A percentile compares a stretch with the other conserved stretches of the same genome.
These are phyloP conservation scores for Fusarium verticillioides DNA, from an alignment of 2,329 filamentous ascomycete species.

Conservation along the genomic window DNA sequence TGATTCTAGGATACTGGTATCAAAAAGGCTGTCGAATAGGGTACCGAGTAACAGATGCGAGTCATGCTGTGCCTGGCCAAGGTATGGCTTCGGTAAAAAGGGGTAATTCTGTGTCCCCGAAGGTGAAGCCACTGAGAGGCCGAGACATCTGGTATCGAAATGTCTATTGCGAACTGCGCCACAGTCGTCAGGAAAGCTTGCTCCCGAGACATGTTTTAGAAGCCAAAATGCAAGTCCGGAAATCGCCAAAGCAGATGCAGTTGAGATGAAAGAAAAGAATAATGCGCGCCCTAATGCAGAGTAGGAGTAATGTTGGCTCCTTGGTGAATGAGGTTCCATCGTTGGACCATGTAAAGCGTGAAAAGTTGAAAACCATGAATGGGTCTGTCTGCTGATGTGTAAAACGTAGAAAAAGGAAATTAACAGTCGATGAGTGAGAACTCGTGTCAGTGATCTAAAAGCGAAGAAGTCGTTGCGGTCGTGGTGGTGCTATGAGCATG, in stretches of 20 bases:
- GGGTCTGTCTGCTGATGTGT: slow-evolving; percentile 37
- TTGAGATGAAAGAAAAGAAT: slow-evolving; percentile 27
- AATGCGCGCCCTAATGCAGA: slow-evolving; percentile 40
- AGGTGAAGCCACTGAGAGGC: slow-evolving; percentile 20
- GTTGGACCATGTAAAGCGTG: slow-evolving; percentile 34
- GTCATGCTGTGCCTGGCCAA: slow-evolving; percentile 14
- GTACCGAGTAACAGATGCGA: slow-evolving; percentile 34
- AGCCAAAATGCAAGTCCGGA: slow-evolving; percentile 34
- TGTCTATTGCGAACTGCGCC: slow-evolving; percentile 38
- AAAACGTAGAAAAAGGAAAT: slow-evolving; percentile 35
- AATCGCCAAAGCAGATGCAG: slow-evolving; percentile 38
- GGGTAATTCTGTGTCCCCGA: slow-evolving; percentile 4
- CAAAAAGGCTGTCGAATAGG: slow-evolving; percentile 37
- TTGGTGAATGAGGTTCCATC: slow-evolving; percentile 33
- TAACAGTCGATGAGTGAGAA: slow-evolving; percentile 37
- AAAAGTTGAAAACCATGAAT: slow-evolving; percentile 29
- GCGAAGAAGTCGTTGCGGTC: slow-evolving; percentile 45
- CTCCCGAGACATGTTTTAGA: slow-evolving; percentile 41
- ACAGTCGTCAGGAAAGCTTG: slow-evolving; percentile 24
- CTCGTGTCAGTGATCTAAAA: slow-evolving; percentile 43
- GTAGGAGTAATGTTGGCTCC: slow-evolving; percentile 25
- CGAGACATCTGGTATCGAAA: slow-evolving; percentile 37
- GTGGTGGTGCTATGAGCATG: slow-evolving; percentile 44
- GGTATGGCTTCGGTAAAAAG: slow-evolving; percentile 16
- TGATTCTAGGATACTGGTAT: slow-evolving; percentile 41